Base-by-base conservation (phyloP, 306 rosid species). In the Glycine latifolia region DNA sequence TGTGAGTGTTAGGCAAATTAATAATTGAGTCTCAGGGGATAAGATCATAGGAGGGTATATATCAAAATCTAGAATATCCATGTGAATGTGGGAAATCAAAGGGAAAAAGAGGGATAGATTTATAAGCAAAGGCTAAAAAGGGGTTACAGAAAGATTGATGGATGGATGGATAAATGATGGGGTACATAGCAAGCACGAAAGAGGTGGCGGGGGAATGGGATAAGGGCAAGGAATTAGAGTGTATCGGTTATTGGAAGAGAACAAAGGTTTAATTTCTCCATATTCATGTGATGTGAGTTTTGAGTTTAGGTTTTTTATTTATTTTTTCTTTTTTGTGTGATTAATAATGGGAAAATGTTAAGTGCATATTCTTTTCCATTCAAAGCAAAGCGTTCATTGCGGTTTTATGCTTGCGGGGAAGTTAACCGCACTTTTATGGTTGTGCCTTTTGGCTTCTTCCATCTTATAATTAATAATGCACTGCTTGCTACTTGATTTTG, bases 341-440 rank as follows among this genome's bases (percentile, higher is more conserved):
- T 81, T 56, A 77, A 55, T 47, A 55, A 71, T 47, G 62, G 49
- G 43, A 60, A 76, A 33, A 37, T 73, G 44, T 31, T 2, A 52
- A 47, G 20, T 60, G 39, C 43, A 17, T 58, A 16, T 62, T 71
- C 75, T 50, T 85, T 86, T 91, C 87, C 85, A 80, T 87, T 86
- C 78, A 84, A 91, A 91, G 91, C 87, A 82, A 89, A 91, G 90
- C 84, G 37, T 85, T 82, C 55, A 55, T 58, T 56, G 82, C 37
- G 79, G 62, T 70, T 83, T 79, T 67, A 87, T 81, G 81, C 91
- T 90, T 87, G 90, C 76, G 76, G 88, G 85, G 14, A 85, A 87
- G 84, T 85, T 77, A 81, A 90, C 88, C 82, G 35, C 78, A 83
- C 49, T 80, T 73, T 80, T 84, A 73, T 71, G 80, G 49, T 16